Evolutionary conservation across 306 rosid species (phyloP), one percentile per base, ranked within the genome.

Genomic region (Gastrolobium bilobum): DNA sequence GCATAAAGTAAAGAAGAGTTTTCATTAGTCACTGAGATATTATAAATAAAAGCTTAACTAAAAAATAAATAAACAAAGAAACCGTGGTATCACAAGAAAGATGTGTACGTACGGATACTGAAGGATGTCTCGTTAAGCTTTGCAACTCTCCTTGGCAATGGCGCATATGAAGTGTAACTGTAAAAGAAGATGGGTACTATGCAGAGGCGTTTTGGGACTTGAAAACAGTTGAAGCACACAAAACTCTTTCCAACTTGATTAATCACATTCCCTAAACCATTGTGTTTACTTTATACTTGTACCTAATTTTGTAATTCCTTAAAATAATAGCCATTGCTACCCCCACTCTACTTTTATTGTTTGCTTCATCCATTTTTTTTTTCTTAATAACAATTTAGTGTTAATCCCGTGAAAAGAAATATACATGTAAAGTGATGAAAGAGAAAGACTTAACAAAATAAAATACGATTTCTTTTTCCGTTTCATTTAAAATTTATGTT

Each of bases 191-290:
- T 31, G 78, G 50, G 47, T 38, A 47, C 35, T 73, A 48, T 10
- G 3, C 31, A 58, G 70, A 51, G 79, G 67, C 1, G 81, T 83
- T 83, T 65, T 53, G 81, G 85, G n/a, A 74, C 68, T 73, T 69
- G 76, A 39, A 78, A 77, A 63, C 56, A 35, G 54, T 76, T 9
- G 10, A 26, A 74, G 73, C 61, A 59, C 47, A 56, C 35, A 38
- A 38, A 68, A 35, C 31, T 58, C 75, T 68, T 77, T 48, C 3
- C 50, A 47, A 37, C 78, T 66, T 77, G 52, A 31, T 60, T 77
- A 33, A 72, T 72, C 38, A 71, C 78, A 13, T 40, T 2, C 56
- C 34, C 71, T 71, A 26, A 50, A 51, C 73, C 74, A 35, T 42
- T 53, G 79, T 10, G 66, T 29, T 72, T 51, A 63, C 57, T 64